Percentiles rank a stretch among this genome's conserved stretches.
These are phyloP conservation scores for Gamsiella multidivaricata DNA, from an alignment of 192 early-diverging fungal species.

Conservation along the genomic window DNA sequence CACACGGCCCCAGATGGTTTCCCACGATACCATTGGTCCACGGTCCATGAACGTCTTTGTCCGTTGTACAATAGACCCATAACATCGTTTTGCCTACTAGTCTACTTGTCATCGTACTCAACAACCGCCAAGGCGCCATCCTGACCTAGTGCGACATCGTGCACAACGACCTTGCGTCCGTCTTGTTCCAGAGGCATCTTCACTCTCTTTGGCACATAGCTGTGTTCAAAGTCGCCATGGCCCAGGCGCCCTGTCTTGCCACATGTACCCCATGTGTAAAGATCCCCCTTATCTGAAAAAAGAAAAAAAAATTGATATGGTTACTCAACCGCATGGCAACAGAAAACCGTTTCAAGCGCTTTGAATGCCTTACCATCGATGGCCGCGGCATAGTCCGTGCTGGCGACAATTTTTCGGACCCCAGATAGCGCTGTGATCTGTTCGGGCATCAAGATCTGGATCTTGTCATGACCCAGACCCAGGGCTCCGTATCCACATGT, in stretches of 20 bases:
- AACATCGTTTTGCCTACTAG: too few relatives aligned
- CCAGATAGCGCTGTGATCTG: slow-evolving; percentile 50
- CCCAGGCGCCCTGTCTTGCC: slow-evolving; percentile 45
- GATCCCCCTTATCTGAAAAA: slow-evolving; percentile 35
- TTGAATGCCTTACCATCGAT: slow-evolving; percentile 53
- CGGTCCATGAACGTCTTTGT: too few relatives aligned
- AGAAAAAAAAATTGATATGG: neutral
- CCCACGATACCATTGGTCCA: too few relatives aligned
- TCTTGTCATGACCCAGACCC: slow-evolving; percentile 60
- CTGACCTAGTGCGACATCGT: slow-evolving; percentile 41
- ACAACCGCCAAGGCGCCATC: slow-evolving; percentile 41
- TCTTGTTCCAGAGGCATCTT: slow-evolving; percentile 33
- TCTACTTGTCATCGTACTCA: slow-evolving; percentile 19
- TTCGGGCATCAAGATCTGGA: slow-evolving; percentile 60
- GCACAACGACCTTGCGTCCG: slow-evolving; percentile 19
- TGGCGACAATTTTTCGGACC: slow-evolving; percentile 63
- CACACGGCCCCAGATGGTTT: too few relatives aligned
- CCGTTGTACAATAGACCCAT: too few relatives aligned
- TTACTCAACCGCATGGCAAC: neutral
- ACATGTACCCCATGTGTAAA: slow-evolving; percentile 50
- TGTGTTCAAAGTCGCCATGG: slow-evolving; percentile 37
- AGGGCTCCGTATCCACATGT: slow-evolving; percentile 77
- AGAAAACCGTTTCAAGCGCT: neutral
- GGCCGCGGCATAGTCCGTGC: slow-evolving; percentile 71
- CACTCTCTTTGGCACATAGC: slow-evolving; percentile 31